These are phyloP conservation scores for Paecilomyces dactylethromorphus DNA, from an alignment of 2,329 filamentous ascomycete genomes.

Conservation along the genomic window DNA sequence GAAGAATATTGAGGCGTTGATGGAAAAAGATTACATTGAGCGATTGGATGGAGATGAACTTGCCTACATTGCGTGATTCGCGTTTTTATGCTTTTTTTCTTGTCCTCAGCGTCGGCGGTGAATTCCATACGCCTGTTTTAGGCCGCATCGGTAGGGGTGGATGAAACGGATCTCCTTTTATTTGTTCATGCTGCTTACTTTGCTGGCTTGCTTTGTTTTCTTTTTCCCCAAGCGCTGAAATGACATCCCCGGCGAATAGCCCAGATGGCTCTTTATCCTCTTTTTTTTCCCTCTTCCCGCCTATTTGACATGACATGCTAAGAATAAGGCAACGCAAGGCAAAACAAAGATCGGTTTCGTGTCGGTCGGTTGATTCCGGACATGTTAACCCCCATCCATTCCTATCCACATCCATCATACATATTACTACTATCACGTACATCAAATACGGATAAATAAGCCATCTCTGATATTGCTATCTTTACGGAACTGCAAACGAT, in stretches of 20 bases:
- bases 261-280: background rate
- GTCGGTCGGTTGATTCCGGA: background rate
- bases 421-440: background rate
- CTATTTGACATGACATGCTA: background rate
- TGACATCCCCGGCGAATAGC: background rate
- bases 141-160: background rate
- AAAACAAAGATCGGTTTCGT: background rate
- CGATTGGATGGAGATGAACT: conserved; percentile 90
- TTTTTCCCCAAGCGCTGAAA: background rate
- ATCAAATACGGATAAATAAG: background rate
- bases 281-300: background rate
- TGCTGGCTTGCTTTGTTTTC: background rate
- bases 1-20: conserved; percentile 96
- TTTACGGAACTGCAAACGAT: too few relatives aligned
- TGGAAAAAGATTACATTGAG: conserved; percentile 98
- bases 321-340: background rate
- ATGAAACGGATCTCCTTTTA: background rate
- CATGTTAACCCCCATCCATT: background rate
- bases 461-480: background rate
- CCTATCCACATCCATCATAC: background rate
- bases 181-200: background rate
- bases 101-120: background rate
- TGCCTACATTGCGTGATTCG: conserved; percentile 75
- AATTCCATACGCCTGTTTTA: background rate
- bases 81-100: background rate